Base-by-base conservation (phyloP, 495 filamentous ascomycete species). In the Pyrenula massariospora region DNA sequence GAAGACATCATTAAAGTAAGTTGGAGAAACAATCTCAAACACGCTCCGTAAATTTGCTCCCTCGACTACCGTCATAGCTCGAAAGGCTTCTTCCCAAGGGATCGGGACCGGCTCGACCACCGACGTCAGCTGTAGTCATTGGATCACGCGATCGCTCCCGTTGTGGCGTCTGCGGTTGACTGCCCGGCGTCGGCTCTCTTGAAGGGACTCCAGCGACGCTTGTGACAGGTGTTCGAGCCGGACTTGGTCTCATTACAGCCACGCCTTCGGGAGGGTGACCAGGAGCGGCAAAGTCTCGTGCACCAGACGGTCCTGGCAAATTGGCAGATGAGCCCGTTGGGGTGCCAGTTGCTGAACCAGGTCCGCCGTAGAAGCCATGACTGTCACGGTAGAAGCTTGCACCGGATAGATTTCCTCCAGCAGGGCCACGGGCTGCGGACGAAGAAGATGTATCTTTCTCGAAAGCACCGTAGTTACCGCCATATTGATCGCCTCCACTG, bases 401-500 rank as follows among this genome's bases (percentile, higher is more conserved):
- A 3, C 69, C 69, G n/a, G 69, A 71, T 10, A 71, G 60, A 22
- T 64, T 65, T 12, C 59, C 63, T 20, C 63, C 53, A 48, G 8
- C 31, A 51, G 31, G 31, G 5, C 31, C 31, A 5, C 31, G 31
- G 31, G 31, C 31, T 42, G 8, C 31, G 5, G 15, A 5, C 31
- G 31, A 42, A 42, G 31, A 42, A 42, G 31, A 42, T 42, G 50
- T 19, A 20, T 52, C 50, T 52, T 52, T 52, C 50, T 52, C 50
- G 19, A 52, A 52, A 52, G 50, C 50, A 8, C 50, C 50, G 22
- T 52, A 52, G 19, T 52, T 65, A 54, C 81, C 85, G 57, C 79
- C 79, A 62, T 83, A 89, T 2, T 85, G 86, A 65, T 89, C 83
- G 20, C 85, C 84, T 50, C 86, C 84, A 31, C 78, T 78, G 42